phyloP scores from a whole-genome alignment of 371 early-diverging fungal species.

The Actinomortierella ambigua region DNA sequence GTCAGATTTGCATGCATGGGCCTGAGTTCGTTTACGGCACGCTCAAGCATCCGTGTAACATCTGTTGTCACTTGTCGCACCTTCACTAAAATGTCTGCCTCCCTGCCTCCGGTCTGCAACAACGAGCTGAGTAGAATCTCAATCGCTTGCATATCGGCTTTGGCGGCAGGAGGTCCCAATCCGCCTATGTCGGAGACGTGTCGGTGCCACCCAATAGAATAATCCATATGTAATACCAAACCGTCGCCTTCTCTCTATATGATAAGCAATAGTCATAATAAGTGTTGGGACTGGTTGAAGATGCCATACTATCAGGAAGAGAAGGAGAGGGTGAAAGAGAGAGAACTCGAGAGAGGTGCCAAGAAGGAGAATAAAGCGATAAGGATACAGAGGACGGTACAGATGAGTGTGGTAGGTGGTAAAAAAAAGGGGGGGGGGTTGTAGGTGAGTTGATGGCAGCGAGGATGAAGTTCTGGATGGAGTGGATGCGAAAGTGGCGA shows the following conservation, averaged over 20 bases:
- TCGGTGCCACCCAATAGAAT: conserved; percentile 1
- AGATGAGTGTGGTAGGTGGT: no score
- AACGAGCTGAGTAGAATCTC: conserved; percentile 1
- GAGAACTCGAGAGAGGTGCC: no score
- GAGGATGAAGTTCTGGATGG: no score
- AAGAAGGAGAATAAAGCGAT: no score
- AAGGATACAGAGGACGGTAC: no score
- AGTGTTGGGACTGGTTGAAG: conserved; percentile 1
- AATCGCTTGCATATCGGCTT: conserved; percentile 2
- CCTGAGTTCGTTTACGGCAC: conserved; percentile 4
- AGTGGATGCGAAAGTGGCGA: no score
- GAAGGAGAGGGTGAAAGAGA: no score
- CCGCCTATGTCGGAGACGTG: background rate
- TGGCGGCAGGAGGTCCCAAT: background rate
- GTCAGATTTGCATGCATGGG: no score
- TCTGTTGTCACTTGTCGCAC: conserved; percentile 3
- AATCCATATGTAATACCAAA: conserved; percentile 1
- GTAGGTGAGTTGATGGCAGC: no score
- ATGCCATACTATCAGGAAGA: conserved; percentile 2
- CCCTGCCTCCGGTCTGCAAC: background rate
- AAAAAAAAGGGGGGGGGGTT: no score
- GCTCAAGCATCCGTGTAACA: background rate
- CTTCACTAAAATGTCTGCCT: background rate
- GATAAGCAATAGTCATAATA: conserved; percentile 1
- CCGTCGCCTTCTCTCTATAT: conserved; percentile 1